Base-by-base conservation (phyloP, 78 protist genomes). In the Anaeramoeba flamelloides region DNA sequence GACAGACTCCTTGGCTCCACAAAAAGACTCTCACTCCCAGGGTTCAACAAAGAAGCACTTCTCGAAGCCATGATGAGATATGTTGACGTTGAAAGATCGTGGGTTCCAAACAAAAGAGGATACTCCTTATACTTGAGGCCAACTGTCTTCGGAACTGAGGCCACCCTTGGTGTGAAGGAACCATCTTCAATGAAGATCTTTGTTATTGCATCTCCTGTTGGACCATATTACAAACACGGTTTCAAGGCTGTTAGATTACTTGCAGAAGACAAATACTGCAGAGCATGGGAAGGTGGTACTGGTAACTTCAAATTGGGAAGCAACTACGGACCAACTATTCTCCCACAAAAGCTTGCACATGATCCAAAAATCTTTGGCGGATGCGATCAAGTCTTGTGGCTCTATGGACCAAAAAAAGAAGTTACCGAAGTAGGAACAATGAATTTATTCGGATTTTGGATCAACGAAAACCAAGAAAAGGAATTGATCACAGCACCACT, bases 351-450 rank as follows among this genome's bases (percentile, higher is more conserved):
- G 1, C 74, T 82, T 36, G 96, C 93, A 2, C 93, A 91, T 17
- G 81, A 83, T 40, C 4, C 85, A 36, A 97, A 97, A 36, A n/a
- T n/a, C n/a, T n/a, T n/a, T n/a, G n/a, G n/a, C n/a, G n/a, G n/a
- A n/a, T 94, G 79, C 89, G n/a, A 36, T 37, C 99, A 97, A 88
- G 82, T 95, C 3, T 82, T 97, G 76, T 97, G 99, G 99, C 87
- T 94, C 33, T 81, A 84, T 2, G 93, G 94, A 39, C 82, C 84
- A 38, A 74, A 87, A 69, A 22, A 85, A 30, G 8, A 36, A 4
- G 78, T 93, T 81, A 92, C 97, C n/a, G 99, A 97, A 84, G 98
- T 97, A 39, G 98, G 99, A 30, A 88, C 98, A n/a, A 94, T 95
- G 98, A 95, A 95, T 88, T 41, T 93, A 83, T 88, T 97, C 78